A percentile compares a stretch with the other conserved stretches of the same genome.
Evolutionary conservation across 2,329 filamentous ascomycete genomes (phyloP).

Genomic region (Purpureocillium lavendulum): DNA sequence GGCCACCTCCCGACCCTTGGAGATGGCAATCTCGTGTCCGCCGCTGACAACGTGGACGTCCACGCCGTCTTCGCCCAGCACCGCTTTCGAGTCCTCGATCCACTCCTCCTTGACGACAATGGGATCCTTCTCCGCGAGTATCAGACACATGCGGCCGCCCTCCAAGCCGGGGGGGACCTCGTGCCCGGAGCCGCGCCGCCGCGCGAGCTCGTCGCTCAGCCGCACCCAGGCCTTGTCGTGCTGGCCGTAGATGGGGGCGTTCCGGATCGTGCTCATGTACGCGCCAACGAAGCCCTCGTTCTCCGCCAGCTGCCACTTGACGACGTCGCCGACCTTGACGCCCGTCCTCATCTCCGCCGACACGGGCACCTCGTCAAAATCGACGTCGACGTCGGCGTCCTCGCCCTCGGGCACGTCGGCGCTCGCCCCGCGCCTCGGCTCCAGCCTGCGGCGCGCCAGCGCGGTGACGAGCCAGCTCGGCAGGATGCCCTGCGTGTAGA

Average conservation of each 20-base stretch:
- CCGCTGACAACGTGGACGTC: conserved; percentile 49
- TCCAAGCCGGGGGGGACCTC: conserved; percentile 25
- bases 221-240: conserved; percentile 47
- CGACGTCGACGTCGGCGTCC: conserved; percentile 24
- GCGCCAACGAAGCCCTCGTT: conserved; percentile 62
- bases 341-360: conserved; percentile 32
- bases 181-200: conserved; percentile 21
- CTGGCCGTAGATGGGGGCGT: conserved; percentile 61
- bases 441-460: conserved; percentile 42
- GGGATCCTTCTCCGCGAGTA: conserved; percentile 58
- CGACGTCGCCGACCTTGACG: conserved; percentile 48
- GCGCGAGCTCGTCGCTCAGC: conserved; percentile 41
- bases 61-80: conserved; percentile 49
- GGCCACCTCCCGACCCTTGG: conserved; percentile 49
- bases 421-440: conserved; percentile 27
- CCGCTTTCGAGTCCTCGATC: conserved; percentile 48
- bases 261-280: conserved; percentile 62
- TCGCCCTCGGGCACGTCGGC: conserved; percentile 30
- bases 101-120: conserved; percentile 60
- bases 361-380: conserved; percentile 41
- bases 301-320: conserved; percentile 59
- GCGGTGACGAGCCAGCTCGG: conserved; percentile 49
- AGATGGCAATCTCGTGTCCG: conserved; percentile 64
- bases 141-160: conserved; percentile 48
- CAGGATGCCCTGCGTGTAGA: conserved; percentile 53